phyloP scores from a whole-genome alignment of 1,284 basidiomycete genomes.

The Sanguinoderma infundibulare region DNA sequence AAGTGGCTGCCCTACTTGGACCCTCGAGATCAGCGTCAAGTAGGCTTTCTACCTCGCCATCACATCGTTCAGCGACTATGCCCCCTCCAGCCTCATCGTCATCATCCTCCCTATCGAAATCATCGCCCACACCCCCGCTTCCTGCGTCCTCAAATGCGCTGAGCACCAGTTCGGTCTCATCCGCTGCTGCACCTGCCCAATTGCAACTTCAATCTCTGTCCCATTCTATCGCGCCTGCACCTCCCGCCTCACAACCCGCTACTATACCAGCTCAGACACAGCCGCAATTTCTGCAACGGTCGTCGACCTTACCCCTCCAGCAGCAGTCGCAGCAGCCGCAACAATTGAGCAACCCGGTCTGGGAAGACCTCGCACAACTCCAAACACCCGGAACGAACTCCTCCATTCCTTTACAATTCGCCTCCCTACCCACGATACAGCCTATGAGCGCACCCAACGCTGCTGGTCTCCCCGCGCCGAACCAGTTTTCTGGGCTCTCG shows the following conservation, averaged over 20 bases:
- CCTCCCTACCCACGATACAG: conserved; percentile 32
- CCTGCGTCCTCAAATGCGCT: not conserved
- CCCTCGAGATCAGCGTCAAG: conserved; percentile 45
- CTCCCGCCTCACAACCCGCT: conserved; percentile 30
- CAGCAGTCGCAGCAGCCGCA: conserved; percentile 19
- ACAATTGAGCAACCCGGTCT: conserved; percentile 39
- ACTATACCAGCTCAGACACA: not conserved
- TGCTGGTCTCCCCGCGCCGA: conserved; percentile 27
- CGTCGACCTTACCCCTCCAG: conserved; percentile 14
- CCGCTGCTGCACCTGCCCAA: not conserved
- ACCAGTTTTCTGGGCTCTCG: conserved; percentile 32
- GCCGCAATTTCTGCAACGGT: conserved; percentile 37
- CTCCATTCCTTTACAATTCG: conserved; percentile 60
- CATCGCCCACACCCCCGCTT: not conserved
- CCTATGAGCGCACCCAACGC: conserved; percentile 25
- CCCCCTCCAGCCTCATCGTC: conserved; percentile 8
- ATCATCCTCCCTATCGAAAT: conserved; percentile 11
- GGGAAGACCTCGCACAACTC: conserved; percentile 58
- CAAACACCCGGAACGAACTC: conserved; percentile 48
- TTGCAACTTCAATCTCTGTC: conserved; percentile 27
- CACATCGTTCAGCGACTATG: conserved; percentile 25
- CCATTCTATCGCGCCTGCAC: conserved; percentile 23
- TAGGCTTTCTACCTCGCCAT: conserved; percentile 15
- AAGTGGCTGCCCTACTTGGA: conserved; percentile 40
- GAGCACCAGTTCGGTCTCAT: conserved; percentile 1